Evolutionary conservation across 306 rosid species (phyloP), one percentile per base, ranked within the genome.

Genomic region (Fragaria vesca): DNA sequence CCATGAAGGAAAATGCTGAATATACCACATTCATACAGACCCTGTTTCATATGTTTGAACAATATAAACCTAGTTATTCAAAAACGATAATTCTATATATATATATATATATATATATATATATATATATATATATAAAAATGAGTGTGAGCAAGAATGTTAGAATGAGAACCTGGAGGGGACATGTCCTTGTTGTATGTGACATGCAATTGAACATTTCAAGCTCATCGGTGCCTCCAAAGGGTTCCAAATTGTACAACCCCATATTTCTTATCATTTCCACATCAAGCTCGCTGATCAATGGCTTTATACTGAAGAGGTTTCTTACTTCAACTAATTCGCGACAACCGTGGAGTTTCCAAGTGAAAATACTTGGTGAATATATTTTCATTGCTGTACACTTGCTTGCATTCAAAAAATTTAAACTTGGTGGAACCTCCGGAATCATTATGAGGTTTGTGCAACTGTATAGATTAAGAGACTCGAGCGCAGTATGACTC

Each of bases 391-490:
- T 0, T 5, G 24, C 4, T 18, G 60, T 20, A 54, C 60, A 54
- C 9, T 1, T 0, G 0, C 3, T 54, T 54, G 60, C 60, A 6
- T 0, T 0, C 3, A 18, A 54, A 0, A 2, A 12, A 2, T 17
- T 6, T 18, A 54, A 54, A 54, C 26, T 20, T 7, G 8, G 26
- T 54, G 60, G 26, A 10, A 54, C 10, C 60, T 54, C 60, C 24
- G 60, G 60, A 6, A 54, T 0, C 24, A 20, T 54, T 6, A 5
- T 20, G 24, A 54, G 11, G 3, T 54, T 6, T 52, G 0, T 1
- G 20, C 60, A 54, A 0, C 1, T 0, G 3, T 0, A 0, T 6
- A 6, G 6, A 1, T 6, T 1, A 18, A 54, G 60, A 20, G 0
- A 0, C 11, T 18, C 3, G 11, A 54, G 26, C 12, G 4, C 3